These are phyloP conservation scores for Coniosporium uncinatum DNA, from an alignment of 2,329 filamentous ascomycete genomes.

Conservation along the genomic window DNA sequence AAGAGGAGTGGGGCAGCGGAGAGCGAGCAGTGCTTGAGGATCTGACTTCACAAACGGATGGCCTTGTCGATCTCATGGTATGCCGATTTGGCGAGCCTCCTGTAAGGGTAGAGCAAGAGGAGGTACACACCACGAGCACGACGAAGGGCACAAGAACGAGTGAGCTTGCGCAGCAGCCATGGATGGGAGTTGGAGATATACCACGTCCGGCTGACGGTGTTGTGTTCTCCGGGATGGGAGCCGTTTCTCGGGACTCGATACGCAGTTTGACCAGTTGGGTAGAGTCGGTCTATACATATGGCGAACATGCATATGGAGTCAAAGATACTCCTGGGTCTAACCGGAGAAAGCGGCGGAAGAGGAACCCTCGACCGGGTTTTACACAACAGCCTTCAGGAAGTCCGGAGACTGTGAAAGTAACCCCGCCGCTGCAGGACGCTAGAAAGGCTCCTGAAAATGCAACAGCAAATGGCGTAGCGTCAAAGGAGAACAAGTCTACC, in stretches of 20 bases:
- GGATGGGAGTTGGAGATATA: conserved; percentile 69
- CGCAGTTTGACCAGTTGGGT: conserved; percentile 78
- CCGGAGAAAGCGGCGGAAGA: conserved; percentile 42
- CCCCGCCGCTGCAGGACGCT: no score
- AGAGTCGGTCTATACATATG: conserved; percentile 81
- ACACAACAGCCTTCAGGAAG: not conserved
- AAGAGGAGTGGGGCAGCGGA: conserved; percentile 91
- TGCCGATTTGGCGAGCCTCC: conserved; percentile 70
- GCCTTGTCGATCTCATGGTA: conserved; percentile 82
- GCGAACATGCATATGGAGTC: conserved; percentile 80
- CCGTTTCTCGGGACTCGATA: conserved; percentile 65
- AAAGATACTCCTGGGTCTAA: conserved; percentile 69
- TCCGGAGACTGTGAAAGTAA: conserved; percentile 4
- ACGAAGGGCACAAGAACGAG: conserved; percentile 4
- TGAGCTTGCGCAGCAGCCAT: conserved; percentile 34
- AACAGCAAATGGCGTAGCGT: no score
- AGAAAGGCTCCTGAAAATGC: no score
- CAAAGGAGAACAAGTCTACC: no score
- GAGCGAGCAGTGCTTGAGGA: conserved; percentile 92
- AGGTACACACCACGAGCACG: conserved; percentile 14
- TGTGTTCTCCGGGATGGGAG: conserved; percentile 78
- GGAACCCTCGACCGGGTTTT: conserved; percentile 10
- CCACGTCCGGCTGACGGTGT: conserved; percentile 73
- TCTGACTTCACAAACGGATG: conserved; percentile 73
- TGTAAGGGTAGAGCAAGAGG: conserved; percentile 15